Base-by-base conservation (phyloP, 148 eudicot species). In the Rhododendron griersonianum region DNA sequence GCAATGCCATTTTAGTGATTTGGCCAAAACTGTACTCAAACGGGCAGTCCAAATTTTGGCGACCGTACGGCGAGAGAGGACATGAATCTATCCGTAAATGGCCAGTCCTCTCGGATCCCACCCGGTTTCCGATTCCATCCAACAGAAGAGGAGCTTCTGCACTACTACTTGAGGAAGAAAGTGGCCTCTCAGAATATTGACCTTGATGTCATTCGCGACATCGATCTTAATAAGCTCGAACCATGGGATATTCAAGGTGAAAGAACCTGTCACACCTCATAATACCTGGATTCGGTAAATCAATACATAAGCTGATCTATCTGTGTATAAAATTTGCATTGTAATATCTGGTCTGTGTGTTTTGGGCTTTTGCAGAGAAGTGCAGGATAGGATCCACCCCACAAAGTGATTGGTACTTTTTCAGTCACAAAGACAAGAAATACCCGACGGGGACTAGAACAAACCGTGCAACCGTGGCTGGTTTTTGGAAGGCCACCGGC, bases 401-500 rank as follows among this genome's bases (percentile, higher is more conserved):
- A n/a, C 93, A 92, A 85, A 93, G 86, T 73, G 93, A 94, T 35
- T 95, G 98, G 98, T 95, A 95, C 84, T 92, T 93, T 79, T 95
- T 95, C 80, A 95, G 96, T 69, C 92, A 94, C 88, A 93, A 94
- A 85, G 95, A 93, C 87, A 95, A 95, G 90, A 95, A 95, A 53
- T 95, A 95, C 80, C 94, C 92, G 5, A 93, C 96, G 8, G 98
- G 98, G 65, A 87, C 91, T 1, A 83, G 96, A 45, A 94, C 98
- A 5, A 93, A 95, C 87, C 92, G 98, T 0, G 95, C 94, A 0
- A 94, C 98, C 0, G 85, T 89, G 6, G 95, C 93, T 11, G 98
- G 98, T 3, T 95, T 91, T 48, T 95, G 98, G 98, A 95, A 95
- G 91, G 98, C 98, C 11, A 95, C 98, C 0, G 98, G 98, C 10